phyloP scores from a whole-genome alignment of 331 rosid species.

The Quercus phellos region DNA sequence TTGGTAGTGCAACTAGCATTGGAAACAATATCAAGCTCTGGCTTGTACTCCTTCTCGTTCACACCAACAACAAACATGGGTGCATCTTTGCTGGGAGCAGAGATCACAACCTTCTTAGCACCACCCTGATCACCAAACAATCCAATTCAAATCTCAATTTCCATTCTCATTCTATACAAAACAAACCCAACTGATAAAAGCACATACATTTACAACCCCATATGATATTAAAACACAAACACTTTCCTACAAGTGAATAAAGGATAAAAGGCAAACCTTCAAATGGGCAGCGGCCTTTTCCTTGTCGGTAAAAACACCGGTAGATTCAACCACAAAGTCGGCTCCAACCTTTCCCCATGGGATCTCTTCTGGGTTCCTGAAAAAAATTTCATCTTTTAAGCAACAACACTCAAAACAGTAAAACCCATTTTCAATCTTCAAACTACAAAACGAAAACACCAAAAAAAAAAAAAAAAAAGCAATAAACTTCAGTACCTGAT shows the following conservation, averaged over 20 bases:
- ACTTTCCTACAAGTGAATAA: no score
- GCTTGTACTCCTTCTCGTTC: constrained; percentile 77
- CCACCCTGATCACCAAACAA: constrained; percentile 54
- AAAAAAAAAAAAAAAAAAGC: not conserved
- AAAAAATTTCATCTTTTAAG: not conserved
- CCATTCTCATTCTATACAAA: not conserved
- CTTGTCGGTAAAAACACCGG: constrained; percentile 88
- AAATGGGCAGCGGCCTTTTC: constrained; percentile 83
- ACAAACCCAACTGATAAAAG: not conserved
- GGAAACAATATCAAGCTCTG: constrained; percentile 63
- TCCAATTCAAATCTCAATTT: constrained; percentile 17
- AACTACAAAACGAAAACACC: no score
- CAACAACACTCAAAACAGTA: not conserved
- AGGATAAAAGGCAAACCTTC: constrained; percentile 43
- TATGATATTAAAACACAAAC: no score
- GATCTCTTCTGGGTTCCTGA: constrained; percentile 84
- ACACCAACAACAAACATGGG: constrained; percentile 93
- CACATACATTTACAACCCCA: no score
- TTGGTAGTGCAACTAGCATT: constrained; percentile 92
- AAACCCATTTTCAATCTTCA: not conserved
- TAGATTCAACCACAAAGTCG: constrained; percentile 67
- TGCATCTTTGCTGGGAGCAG: constrained; percentile 87
- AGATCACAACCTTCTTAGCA: constrained; percentile 88
- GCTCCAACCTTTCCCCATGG: constrained; percentile 82
- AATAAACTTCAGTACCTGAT: constrained; percentile 33